These are phyloP conservation scores for Ceratobasidium sp. DNA, from an alignment of 1,284 basidiomycete species.

Conservation along the genomic window DNA sequence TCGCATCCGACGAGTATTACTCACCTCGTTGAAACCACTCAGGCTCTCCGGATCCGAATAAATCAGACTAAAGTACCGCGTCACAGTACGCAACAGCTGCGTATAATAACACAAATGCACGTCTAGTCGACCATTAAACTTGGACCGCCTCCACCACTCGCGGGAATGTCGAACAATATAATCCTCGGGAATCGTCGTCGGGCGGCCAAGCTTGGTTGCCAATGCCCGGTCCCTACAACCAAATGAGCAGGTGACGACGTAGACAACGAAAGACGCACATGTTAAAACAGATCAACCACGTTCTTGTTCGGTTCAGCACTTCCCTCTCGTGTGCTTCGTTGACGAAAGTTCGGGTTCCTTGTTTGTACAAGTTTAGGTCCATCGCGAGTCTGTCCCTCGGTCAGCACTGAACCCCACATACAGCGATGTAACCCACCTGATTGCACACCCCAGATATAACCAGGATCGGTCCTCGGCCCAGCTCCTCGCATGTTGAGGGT, in stretches of 20 bases:
- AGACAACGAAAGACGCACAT: conserved; percentile 47
- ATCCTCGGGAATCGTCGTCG: conserved; percentile 84
- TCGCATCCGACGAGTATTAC: conserved; percentile 13
- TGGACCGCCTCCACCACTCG: conserved; percentile 44
- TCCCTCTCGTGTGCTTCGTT: conserved; percentile 77
- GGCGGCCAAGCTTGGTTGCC: conserved; percentile 86
- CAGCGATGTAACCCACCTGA: conserved; percentile 57
- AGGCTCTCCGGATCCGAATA: conserved; percentile 74
- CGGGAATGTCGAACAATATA: conserved; percentile 77
- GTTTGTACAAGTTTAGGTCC: conserved; percentile 82
- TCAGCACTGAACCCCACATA: background rate
- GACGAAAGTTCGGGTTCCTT: conserved; percentile 63
- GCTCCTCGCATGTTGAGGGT: conserved; percentile 74
- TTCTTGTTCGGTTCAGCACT: conserved; percentile 76
- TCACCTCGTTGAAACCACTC: conserved; percentile 74
- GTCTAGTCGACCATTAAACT: conserved; percentile 51
- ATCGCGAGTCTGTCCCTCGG: conserved; percentile 64
- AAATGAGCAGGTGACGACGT: background rate
- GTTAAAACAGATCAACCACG: conserved; percentile 89
- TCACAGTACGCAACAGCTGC: conserved; percentile 69
- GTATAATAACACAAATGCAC: conserved; percentile 77
- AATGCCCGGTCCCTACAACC: conserved; percentile 66
- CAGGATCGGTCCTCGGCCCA: conserved; percentile 86
- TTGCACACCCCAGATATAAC: conserved; percentile 80
- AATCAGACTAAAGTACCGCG: conserved; percentile 75